These are phyloP conservation scores for Alternaria gansuensis DNA, from an alignment of 2,329 filamentous ascomycete species.

Conservation along the genomic window DNA sequence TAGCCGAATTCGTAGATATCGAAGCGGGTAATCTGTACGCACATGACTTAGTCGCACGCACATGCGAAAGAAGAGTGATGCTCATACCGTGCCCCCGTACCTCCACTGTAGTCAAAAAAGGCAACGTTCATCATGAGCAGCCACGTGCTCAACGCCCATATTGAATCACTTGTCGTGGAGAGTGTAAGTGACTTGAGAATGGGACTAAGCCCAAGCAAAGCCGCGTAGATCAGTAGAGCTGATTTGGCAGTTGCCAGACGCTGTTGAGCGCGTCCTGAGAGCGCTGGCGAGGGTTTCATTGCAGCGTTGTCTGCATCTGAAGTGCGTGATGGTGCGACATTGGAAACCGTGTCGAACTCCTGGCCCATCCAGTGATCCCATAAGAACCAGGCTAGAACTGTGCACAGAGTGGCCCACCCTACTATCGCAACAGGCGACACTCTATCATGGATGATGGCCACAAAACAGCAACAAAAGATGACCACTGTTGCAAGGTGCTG, in stretches of 20 bases:
- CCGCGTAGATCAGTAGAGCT: conserved; percentile 90
- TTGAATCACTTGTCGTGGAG: conserved; percentile 91
- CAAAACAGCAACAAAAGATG: conserved; percentile 93
- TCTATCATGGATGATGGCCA: conserved; percentile 84
- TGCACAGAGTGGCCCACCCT: conserved; percentile 81
- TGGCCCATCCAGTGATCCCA: conserved; percentile 92
- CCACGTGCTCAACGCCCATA: conserved; percentile 97
- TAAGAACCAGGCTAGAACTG: conserved; percentile 85
- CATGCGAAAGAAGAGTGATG: neutral
- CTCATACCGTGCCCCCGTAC: conserved; percentile 61
- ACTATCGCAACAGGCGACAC: conserved; percentile 92
- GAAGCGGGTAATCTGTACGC: conserved; percentile 71
- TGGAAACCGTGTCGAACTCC: conserved; percentile 63
- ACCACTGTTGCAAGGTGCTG: conserved; percentile 96
- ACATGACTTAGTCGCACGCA: conserved; percentile 22
- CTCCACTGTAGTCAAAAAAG: conserved; percentile 94
- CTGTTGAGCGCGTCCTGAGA: conserved; percentile 67
- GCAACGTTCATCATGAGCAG: conserved; percentile 95
- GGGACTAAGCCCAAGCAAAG: conserved; percentile 87
- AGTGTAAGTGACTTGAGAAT: conserved; percentile 96
- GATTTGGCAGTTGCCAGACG: conserved; percentile 87
- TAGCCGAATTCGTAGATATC: conserved; percentile 90
- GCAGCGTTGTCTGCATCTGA: conserved; percentile 2
- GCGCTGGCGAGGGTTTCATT: conserved; percentile 37
- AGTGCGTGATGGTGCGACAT: conserved; percentile 32